Percentiles rank a stretch among this genome's conserved stretches.
Evolutionary conservation across 2,329 filamentous ascomycete species (phyloP).

Genomic region (Eutypa lata): DNA sequence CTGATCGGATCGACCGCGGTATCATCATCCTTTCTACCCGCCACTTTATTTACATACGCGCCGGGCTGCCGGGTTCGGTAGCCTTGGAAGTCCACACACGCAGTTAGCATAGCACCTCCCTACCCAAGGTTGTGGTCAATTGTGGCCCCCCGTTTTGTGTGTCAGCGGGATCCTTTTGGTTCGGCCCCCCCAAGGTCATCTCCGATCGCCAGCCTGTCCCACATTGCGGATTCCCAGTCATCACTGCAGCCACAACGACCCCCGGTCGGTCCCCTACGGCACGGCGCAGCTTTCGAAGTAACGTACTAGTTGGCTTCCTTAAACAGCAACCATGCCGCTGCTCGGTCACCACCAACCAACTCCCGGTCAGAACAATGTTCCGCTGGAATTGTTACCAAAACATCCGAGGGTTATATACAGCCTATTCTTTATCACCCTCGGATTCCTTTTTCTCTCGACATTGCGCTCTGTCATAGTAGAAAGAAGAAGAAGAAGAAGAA

Average conservation of each 20-base stretch:
- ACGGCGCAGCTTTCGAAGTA: constrained; percentile 8
- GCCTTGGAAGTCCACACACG: neutral
- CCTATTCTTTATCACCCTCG: constrained; percentile 14
- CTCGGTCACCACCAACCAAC: constrained; percentile 29
- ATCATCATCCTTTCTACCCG: neutral
- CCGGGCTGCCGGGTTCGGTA: neutral
- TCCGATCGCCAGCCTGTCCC: neutral
- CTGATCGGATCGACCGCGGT: neutral
- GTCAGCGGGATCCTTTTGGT: neutral
- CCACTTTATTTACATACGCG: neutral
- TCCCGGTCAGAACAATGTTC: constrained; percentile 26
- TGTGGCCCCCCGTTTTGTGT: neutral
- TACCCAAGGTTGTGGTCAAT: neutral
- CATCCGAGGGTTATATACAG: constrained; percentile 21
- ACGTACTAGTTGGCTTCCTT: constrained; percentile 23
- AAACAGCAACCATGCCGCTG: constrained; percentile 38
- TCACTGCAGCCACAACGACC: constrained; percentile 17
- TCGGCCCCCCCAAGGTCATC: neutral
- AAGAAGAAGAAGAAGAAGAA: constrained; percentile 14
- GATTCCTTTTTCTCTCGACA: constrained; percentile 18
- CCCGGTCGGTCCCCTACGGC: constrained; percentile 21
- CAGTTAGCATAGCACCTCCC: neutral
- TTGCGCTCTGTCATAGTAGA: constrained; percentile 9
- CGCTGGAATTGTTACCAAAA: constrained; percentile 24
- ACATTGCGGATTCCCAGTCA: constrained; percentile 9